Evolutionary conservation across 208 protist species (phyloP).

Genomic region (Acanthamoeba royreba): DNA sequence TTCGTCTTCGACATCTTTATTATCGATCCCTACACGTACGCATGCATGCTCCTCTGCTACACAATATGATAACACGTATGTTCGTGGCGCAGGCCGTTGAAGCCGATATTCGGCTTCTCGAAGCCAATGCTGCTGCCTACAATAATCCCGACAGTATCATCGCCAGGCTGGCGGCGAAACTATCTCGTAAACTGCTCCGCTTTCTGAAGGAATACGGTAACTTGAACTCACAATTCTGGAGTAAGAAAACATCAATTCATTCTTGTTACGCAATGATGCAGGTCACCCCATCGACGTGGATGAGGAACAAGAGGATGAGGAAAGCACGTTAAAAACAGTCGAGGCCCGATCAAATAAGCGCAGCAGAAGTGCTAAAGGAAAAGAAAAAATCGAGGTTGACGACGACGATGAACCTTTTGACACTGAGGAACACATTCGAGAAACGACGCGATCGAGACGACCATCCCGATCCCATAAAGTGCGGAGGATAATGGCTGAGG

Average conservation of each 20-base stretch:
- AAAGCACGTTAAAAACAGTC: background rate
- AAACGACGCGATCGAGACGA: no score
- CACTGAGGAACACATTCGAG: background rate
- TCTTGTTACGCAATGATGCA: no score
- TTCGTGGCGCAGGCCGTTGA: background rate
- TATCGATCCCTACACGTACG: conserved; percentile 6
- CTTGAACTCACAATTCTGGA: no score
- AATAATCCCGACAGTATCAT: background rate
- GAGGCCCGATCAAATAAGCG: background rate
- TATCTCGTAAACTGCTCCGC: background rate
- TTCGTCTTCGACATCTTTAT: background rate
- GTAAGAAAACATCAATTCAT: no score
- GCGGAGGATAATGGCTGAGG: background rate
- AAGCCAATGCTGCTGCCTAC: background rate
- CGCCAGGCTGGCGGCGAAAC: background rate
- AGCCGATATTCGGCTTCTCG: background rate
- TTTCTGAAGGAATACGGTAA: background rate
- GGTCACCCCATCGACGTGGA: no score
- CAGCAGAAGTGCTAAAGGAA: background rate
- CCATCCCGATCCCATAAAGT: no score
- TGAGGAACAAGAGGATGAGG: background rate
- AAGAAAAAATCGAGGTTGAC: background rate
- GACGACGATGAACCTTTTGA: background rate
- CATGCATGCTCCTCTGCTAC: background rate
- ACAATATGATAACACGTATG: background rate